A percentile compares a stretch with the other conserved stretches of the same genome.
Conservation (phyloP, 176 grass and related monocot species). For the Phyllostachys edulis region DNA sequence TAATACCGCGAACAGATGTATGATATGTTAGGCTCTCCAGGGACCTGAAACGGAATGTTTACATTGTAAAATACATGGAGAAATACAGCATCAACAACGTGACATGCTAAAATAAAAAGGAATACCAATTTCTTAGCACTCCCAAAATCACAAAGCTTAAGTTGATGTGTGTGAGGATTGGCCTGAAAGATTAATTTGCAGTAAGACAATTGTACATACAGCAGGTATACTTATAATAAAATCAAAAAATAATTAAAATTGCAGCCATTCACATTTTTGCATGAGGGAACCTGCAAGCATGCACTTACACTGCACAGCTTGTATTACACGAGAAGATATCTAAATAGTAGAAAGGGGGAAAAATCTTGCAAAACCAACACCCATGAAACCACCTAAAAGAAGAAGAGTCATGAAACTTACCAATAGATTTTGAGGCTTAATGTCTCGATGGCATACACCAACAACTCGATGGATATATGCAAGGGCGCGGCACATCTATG, state of each 20-base stretch:
- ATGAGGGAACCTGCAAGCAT: constrained; percentile 4
- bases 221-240: constrained; percentile 5
- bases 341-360: neutral
- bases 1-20: constrained; percentile 98
- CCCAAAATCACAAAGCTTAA: constrained; percentile 95
- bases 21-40: constrained; percentile 95
- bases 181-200: constrained; percentile 51
- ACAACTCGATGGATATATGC: constrained; percentile 85
- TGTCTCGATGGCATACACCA: constrained; percentile 91
- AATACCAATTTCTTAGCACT: constrained; percentile 96
- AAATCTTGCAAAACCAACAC: neutral
- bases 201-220: neutral
- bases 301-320: neutral
- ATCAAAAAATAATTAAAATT: neutral
- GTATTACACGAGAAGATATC: constrained; percentile 4
- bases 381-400: neutral
- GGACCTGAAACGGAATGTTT: constrained; percentile 58
- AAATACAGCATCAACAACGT: constrained; percentile 1
- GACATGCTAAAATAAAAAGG: neutral
- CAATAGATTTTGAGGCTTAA: constrained; percentile 95
- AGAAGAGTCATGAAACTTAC: constrained; percentile 46
- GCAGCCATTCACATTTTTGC: neutral
- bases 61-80: constrained; percentile 38
- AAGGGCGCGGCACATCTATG: constrained; percentile 87
- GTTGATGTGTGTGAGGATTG: constrained; percentile 88